Evolutionary conservation across 2,329 filamentous ascomycete genomes (phyloP), one percentile per base, ranked within the genome.

Genomic region (Penicillium janthinellum): DNA sequence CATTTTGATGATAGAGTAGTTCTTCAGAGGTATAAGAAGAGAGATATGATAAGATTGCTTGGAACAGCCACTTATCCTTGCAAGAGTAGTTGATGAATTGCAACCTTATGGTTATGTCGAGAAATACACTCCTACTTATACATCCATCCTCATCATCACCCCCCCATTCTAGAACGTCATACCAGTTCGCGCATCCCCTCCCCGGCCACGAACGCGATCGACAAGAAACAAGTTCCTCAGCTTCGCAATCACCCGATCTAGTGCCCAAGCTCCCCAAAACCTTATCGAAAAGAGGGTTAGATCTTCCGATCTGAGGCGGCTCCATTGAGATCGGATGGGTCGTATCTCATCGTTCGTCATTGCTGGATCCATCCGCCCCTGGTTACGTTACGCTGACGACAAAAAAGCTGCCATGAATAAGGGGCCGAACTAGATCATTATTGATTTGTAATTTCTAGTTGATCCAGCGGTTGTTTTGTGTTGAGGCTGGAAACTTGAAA

Each of bases 371-470:
- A 25, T 15, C 49, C 49, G 6, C 35, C 49, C 37, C 12, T 28
- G 38, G 25, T 53, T 53, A 53, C 50, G 50, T 53, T 25, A 37
- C 37, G 28, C 25, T 53, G 50, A 53, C 50, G 50, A 44, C 38
- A 53, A 37, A 42, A 22, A 20, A 53, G 22, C 38, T 11, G 4
- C 37, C 20, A n/a, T 20, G 15, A 35, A 28, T 45, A 11, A 34
- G 17, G 45, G 22, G 34, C n/a, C 22, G 45, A 22, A 35, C 45
- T 35, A 49, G 28, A 49, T 49, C 12, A n/a, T 49, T 14, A n/a
- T 35, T 28, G n/a, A 4, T 11, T 10, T 8, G 5, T 35, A 5
- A 1, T 12, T 17, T 5, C 34, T 17, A 6, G 45, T 10, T 17
- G 45, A 34, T 28, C 5, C 5, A 45, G n/a, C 39, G 8, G 39